Percentiles rank a stretch among this genome's conserved stretches.
phyloP scores from a whole-genome alignment of 1,139 yeast genomes.

The Hanseniaspora uvarum region DNA sequence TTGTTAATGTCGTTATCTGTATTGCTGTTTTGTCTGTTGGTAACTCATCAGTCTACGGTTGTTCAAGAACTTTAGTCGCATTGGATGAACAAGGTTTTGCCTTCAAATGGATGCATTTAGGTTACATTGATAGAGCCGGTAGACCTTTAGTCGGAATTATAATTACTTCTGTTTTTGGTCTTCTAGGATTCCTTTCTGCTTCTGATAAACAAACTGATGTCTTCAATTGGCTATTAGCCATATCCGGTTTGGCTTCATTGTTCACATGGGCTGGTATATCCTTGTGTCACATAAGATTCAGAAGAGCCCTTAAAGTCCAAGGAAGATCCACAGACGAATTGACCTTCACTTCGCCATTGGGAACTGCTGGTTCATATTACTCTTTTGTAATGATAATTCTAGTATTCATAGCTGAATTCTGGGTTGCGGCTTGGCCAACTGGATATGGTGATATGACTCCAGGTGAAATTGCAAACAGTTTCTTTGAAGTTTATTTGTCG shows the following conservation, averaged over 20 bases:
- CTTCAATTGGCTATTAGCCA: slow-evolving; percentile 57
- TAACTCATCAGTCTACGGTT: slow-evolving; percentile 52
- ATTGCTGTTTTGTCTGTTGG: slow-evolving; percentile 66
- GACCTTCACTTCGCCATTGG: slow-evolving; percentile 46
- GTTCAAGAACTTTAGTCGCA: slow-evolving; percentile 57
- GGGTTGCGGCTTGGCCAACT: slow-evolving; percentile 70
- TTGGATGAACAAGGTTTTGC: slow-evolving; percentile 55
- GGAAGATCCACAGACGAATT: slow-evolving; percentile 48
- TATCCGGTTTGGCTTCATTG: slow-evolving; percentile 56
- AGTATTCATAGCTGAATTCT: slow-evolving; percentile 51
- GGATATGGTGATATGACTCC: slow-evolving; percentile 31
- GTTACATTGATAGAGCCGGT: slow-evolving; percentile 56
- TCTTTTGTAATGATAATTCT: slow-evolving; percentile 41
- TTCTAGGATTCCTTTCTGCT: slow-evolving; percentile 51
- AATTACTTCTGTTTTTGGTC: slow-evolving; percentile 42
- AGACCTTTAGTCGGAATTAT: slow-evolving; percentile 54
- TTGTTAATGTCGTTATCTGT: slow-evolving; percentile 43
- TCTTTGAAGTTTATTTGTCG: slow-evolving; percentile 56
- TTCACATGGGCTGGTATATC: slow-evolving; percentile 62
- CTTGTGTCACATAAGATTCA: slow-evolving; percentile 53
- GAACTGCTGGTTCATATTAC: slow-evolving; percentile 45
- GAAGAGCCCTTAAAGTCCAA: slow-evolving; percentile 49
- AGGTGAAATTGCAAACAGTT: slow-evolving; percentile 36
- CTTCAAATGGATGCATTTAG: slow-evolving; percentile 33
- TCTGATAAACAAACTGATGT: slow-evolving; percentile 46